Evolutionary conservation across 108 stramenopile genomes (phyloP).

Genomic region (Mediolabrus comicus): DNA sequence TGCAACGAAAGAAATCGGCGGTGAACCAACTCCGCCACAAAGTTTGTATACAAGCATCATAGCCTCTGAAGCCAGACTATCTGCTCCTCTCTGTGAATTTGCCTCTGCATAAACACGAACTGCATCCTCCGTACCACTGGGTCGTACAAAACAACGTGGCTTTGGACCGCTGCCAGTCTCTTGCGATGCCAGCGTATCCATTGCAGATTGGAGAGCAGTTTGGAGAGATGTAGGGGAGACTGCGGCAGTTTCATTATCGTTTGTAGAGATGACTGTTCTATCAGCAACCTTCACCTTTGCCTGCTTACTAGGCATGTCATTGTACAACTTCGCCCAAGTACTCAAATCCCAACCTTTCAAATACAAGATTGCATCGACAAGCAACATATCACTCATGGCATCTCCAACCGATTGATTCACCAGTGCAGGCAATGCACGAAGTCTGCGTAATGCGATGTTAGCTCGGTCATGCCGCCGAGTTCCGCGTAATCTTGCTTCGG

Average conservation of each 20-base stretch:
- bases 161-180: constrained; percentile 28
- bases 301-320: constrained; percentile 93
- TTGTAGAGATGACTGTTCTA: constrained; percentile 75
- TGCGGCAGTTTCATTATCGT: constrained; percentile 90
- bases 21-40: constrained; percentile 72
- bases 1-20: constrained; percentile 46
- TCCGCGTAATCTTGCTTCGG: constrained; percentile 30
- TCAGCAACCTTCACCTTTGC: constrained; percentile 92
- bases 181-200: constrained; percentile 44
- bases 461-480: constrained; percentile 28
- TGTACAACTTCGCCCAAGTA: constrained; percentile 85
- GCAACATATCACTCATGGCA: constrained; percentile 94
- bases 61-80: constrained; percentile 67
- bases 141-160: constrained; percentile 93
- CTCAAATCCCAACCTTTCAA: constrained; percentile 62
- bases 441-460: constrained; percentile 44
- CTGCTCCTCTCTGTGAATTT: constrained; percentile 60
- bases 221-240: constrained; percentile 80
- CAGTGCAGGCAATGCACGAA: constrained; percentile 58
- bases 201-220: constrained; percentile 70
- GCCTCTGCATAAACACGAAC: constrained; percentile 99
- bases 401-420: constrained; percentile 97
- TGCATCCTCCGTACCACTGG: constrained; percentile 98
- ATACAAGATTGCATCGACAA: constrained; percentile 86
- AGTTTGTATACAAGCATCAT: constrained; percentile 64